phyloP scores from a whole-genome alignment of 192 early-diverging fungal species.

The Entomortierella chlamydospora region DNA sequence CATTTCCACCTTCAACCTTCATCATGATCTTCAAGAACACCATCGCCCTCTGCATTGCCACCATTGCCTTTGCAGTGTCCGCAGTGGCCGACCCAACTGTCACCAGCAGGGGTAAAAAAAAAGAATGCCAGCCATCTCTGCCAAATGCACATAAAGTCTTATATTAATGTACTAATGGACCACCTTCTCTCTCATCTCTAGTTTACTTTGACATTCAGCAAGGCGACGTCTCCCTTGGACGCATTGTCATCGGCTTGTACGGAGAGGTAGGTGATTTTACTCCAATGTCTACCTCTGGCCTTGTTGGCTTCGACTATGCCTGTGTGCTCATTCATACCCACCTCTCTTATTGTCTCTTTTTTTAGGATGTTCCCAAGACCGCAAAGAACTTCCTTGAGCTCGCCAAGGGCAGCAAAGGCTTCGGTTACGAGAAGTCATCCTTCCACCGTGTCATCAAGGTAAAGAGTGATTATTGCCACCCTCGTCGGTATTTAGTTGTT shows the following conservation, averaged over 20 bases:
- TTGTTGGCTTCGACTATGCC: too few species aligned
- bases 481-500: neutral
- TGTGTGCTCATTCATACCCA: too few species aligned
- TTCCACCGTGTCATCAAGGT: conserved; percentile 80
- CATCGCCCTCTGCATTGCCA: conserved; percentile 19
- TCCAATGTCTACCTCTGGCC: conserved; percentile 2
- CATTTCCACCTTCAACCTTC: neutral
- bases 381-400: conserved; percentile 94
- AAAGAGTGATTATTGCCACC: too few species aligned
- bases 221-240: conserved; percentile 76
- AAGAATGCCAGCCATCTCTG: too few species aligned
- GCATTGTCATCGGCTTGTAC: conserved; percentile 78
- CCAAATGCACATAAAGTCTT: too few species aligned
- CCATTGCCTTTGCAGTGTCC: conserved; percentile 28
- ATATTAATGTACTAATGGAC: neutral
- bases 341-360: too few species aligned
- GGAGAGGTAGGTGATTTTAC: conserved; percentile 60
- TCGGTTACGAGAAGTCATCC: conserved; percentile 44
- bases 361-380: conserved; percentile 71
- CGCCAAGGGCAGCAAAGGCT: conserved; percentile 77
- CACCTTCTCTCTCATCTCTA: neutral
- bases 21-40: conserved; percentile 42
- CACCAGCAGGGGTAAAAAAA: conserved; percentile 71
- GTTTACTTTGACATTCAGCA: conserved; percentile 92
- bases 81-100: conserved; percentile 66